Evolutionary conservation across 768 basidiomycete genomes (phyloP), one percentile per base, ranked within the genome.

Genomic region (Lactarius pseudohatsudake): DNA sequence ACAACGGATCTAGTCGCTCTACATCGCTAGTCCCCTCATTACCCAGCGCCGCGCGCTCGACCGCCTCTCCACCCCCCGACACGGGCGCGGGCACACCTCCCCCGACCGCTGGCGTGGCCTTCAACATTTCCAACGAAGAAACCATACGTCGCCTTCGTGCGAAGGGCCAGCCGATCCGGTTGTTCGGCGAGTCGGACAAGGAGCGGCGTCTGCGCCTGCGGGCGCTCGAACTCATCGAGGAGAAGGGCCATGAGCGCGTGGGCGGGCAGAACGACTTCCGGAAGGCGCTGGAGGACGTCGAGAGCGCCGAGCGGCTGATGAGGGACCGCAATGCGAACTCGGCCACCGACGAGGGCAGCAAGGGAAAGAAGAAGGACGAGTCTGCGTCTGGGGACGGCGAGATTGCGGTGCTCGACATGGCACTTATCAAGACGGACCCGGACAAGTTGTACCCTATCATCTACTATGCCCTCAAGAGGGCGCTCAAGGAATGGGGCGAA

Each of bases 391-490:
- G 74, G 54, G 70, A 75, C 59, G 69, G 73, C 60, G 79, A 88
- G 72, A 77, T 82, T 36, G 78, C 80, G 53, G 76, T 73, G 36
- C 79, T 99, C 57, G 94, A 99, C 76, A 76, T 98, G 34, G 80
- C 75, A 7, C 81, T 98, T 66, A 76, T 98, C 73, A 96, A 94
- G 81, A 86, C 86, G 20, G 93, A 98, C 75, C 92, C 94, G 8
- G 92, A 96, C 80, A 97, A 92, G 77, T 80, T 98, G 34, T 98
- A 99, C 74, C 97, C 97, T 0, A 81, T 98, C 72, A 98, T 99
- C 59, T 99, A 99, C 74, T 94, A 95, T 75, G 93, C 95, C 1
- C 79, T 98, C 65, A 98, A 98, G 81, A 83, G 90, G 68, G 90
- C 88, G 6, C 81, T 98, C 60, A 94, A 94, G 72, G 97, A 99